These are phyloP conservation scores for Trypanosoma vivax DNA, from an alignment of 208 protist genomes.

Conservation along the genomic window DNA sequence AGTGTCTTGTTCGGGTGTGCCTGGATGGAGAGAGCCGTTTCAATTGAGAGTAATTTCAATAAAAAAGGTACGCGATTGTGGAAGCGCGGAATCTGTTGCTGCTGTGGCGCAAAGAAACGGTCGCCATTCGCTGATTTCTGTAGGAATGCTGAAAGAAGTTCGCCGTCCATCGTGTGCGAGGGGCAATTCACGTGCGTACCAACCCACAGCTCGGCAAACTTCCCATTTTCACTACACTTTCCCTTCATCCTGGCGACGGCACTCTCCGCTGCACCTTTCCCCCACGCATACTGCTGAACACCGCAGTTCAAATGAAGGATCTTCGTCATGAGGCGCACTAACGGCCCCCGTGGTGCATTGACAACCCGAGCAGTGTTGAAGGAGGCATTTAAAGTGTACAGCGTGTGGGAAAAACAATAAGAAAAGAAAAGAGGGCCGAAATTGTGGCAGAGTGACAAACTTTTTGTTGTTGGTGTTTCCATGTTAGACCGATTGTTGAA, in stretches of 20 bases:
- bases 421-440: not conserved
- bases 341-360: too few relatives aligned
- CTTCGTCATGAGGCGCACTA: conserved; percentile 2
- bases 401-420: not conserved
- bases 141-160: conserved; percentile 63
- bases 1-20: conserved; percentile 95
- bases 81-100: conserved; percentile 48
- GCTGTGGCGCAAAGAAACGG: conserved; percentile 49
- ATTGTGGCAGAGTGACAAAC: not conserved
- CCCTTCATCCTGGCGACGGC: conserved; percentile 79
- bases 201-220: conserved; percentile 97
- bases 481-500: too few relatives aligned
- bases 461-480: too few relatives aligned
- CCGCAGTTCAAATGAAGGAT: conserved; percentile 41
- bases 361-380: too few relatives aligned
- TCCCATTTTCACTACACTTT: conserved; percentile 30
- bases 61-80: conserved; percentile 89
- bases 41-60: conserved; percentile 95
- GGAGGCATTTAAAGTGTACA: too few relatives aligned
- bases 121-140: conserved; percentile 23
- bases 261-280: conserved; percentile 68
- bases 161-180: conserved; percentile 34
- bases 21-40: conserved; percentile 96
- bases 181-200: conserved; percentile 94
- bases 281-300: conserved; percentile 83